Evolutionary conservation across 169 alveolate genomes (phyloP).

Genomic region (Eimeria zaria): DNA sequence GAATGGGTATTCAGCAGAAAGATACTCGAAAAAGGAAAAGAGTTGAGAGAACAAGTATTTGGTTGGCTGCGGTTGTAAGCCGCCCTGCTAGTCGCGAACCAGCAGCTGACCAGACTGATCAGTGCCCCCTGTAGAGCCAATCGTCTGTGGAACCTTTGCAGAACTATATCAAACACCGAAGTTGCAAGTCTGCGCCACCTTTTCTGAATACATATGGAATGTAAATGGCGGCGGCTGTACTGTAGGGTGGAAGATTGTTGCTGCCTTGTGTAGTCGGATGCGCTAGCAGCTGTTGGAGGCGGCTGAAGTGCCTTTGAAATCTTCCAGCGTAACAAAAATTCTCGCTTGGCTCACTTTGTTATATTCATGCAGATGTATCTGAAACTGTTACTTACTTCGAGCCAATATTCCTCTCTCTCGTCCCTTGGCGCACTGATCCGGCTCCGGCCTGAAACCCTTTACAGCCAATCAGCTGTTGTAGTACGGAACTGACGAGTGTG

Average conservation of each 20-base stretch:
- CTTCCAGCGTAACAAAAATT: neutral
- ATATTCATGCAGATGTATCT: neutral
- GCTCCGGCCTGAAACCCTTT: neutral
- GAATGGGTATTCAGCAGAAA: conserved; percentile 15
- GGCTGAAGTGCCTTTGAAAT: conserved; percentile 18
- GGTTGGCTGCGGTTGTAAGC: conserved; percentile 48
- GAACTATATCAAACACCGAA: neutral
- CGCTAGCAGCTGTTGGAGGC: conserved; percentile 63
- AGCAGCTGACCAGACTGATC: conserved; percentile 64
- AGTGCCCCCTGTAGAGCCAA: neutral
- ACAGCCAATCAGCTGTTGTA: neutral
- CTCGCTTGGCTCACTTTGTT: neutral
- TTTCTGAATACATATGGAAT: neutral
- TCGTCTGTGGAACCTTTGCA: neutral
- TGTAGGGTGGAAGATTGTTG: neutral
- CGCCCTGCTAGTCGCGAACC: conserved; percentile 64
- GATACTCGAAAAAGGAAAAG: neutral
- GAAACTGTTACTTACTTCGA: neutral
- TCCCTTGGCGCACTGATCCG: neutral
- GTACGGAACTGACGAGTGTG: neutral
- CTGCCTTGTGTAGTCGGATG: conserved; percentile 40
- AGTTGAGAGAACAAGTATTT: neutral
- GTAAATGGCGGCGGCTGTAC: neutral
- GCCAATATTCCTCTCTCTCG: neutral
- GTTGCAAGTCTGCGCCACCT: neutral